A percentile compares a stretch with the other conserved stretches of the same genome.
These are phyloP conservation scores for Kwoniella shivajii DNA, from an alignment of 1,284 basidiomycete species.

Conservation along the genomic window DNA sequence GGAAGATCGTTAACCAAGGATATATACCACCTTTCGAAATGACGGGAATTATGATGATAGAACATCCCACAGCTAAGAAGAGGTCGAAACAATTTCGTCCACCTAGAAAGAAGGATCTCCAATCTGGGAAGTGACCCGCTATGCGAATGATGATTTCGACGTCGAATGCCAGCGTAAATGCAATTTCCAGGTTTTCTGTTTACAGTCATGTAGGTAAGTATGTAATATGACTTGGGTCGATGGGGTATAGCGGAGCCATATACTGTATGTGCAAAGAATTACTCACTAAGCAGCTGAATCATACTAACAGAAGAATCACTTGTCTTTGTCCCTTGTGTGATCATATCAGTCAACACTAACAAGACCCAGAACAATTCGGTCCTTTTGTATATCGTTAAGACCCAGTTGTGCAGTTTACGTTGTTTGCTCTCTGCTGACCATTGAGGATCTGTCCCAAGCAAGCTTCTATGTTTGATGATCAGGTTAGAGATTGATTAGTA, in stretches of 20 bases:
- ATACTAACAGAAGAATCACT: conserved; percentile 61
- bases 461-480: conserved; percentile 14
- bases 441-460: conserved; percentile 32
- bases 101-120: conserved; percentile 71
- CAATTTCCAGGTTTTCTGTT: conserved; percentile 72
- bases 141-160: conserved; percentile 83
- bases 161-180: conserved; percentile 82
- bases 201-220: too few relatives aligned
- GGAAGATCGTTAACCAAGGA: conserved; percentile 89
- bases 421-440: conserved; percentile 39
- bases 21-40: conserved; percentile 71
- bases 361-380: conserved; percentile 73
- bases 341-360: conserved; percentile 68
- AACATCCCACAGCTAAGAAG: conserved; percentile 75
- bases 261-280: background rate
- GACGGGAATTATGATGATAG: conserved; percentile 81
- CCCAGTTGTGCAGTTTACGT: conserved; percentile 24
- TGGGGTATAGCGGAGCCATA: too few relatives aligned
- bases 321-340: conserved; percentile 74
- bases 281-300: conserved; percentile 54
- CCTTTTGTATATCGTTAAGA: conserved; percentile 42
- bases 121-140: conserved; percentile 73
- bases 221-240: too few relatives aligned
- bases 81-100: conserved; percentile 78
- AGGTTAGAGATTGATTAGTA: background rate